Conservation (phyloP, 2,329 filamentous ascomycete genomes). For the Ceratocystis alfenasii region DNA sequence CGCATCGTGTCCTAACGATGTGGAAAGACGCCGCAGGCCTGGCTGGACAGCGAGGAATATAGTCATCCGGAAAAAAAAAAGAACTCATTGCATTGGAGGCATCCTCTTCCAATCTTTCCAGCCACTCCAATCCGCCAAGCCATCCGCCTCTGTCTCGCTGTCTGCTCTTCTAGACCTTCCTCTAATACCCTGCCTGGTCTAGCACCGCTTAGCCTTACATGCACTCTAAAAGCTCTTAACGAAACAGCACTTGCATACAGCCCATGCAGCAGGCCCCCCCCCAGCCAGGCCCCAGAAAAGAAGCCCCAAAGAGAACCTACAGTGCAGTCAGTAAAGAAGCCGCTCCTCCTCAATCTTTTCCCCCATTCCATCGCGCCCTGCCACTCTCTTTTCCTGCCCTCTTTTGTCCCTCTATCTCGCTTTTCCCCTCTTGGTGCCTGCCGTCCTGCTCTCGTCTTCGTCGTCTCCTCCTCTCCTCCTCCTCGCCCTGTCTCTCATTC, state of each 20-base stretch:
- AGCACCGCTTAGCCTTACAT: background rate
- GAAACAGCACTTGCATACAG: background rate
- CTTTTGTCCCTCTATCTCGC: background rate
- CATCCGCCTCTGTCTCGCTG: background rate
- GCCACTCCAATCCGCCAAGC: too few species aligned
- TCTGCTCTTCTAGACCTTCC: constrained; percentile 1
- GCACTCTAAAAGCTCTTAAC: background rate
- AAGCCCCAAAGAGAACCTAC: constrained; percentile 8
- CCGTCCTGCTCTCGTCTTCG: background rate
- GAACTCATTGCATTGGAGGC: too few species aligned
- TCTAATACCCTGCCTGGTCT: background rate
- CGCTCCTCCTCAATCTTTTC: constrained; percentile 6
- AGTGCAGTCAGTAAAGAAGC: background rate
- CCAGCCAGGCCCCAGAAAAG: background rate
- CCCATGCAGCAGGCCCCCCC: background rate
- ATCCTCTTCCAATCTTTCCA: too few species aligned
- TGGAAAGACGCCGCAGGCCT: too few species aligned
- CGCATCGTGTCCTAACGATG: too few species aligned
- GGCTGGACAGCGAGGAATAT: too few species aligned
- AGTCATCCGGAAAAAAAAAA: too few species aligned
- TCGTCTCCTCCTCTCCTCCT: background rate
- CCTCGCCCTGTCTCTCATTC: background rate
- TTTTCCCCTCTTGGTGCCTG: background rate
- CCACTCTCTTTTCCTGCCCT: constrained; percentile 7
- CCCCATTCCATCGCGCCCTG: constrained; percentile 9